Evolutionary conservation across 352 stramenopile genomes (phyloP).

Genomic region (Phytophthora chlamydospora): DNA sequence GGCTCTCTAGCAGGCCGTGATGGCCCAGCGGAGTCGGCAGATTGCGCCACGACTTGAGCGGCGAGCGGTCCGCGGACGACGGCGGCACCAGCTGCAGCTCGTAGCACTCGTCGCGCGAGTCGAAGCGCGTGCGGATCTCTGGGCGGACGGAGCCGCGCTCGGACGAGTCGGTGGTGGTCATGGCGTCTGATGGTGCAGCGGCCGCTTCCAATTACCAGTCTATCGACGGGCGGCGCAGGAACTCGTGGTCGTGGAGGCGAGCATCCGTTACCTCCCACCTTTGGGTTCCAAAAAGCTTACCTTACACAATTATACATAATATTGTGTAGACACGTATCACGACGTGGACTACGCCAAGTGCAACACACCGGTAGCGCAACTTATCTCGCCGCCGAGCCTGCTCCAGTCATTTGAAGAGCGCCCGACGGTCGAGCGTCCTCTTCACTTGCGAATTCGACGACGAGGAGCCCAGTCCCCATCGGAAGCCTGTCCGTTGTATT

Average conservation of each 20-base stretch:
- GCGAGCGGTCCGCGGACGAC: constrained; percentile 75
- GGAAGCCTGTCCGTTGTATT: not conserved
- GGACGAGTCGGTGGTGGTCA: constrained; percentile 22
- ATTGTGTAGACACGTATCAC: too few species aligned
- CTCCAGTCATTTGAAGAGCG: constrained; percentile 41
- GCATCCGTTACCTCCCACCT: too few species aligned
- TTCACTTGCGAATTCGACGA: constrained; percentile 31
- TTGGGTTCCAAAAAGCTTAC: too few species aligned
- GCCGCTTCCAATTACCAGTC: not conserved
- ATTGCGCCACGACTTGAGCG: constrained; percentile 80
- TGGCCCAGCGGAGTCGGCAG: constrained; percentile 55
- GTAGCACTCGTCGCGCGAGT: constrained; percentile 59
- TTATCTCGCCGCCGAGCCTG: not conserved
- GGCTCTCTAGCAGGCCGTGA: constrained; percentile 57
- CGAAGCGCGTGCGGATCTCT: constrained; percentile 66
- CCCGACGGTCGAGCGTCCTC: not conserved
- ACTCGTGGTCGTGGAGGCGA: not conserved
- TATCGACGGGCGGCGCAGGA: constrained; percentile 2
- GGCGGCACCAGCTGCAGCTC: constrained; percentile 69
- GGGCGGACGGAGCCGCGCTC: constrained; percentile 12
- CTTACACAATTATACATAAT: too few species aligned
- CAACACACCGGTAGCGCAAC: too few species aligned
- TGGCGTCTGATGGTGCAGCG: not conserved
- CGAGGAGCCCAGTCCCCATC: not conserved
- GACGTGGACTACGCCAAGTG: too few species aligned